Evolutionary conservation across 805 yeast genomes (phyloP), one percentile per base, ranked within the genome.

Genomic region (Hanseniaspora vineae): DNA sequence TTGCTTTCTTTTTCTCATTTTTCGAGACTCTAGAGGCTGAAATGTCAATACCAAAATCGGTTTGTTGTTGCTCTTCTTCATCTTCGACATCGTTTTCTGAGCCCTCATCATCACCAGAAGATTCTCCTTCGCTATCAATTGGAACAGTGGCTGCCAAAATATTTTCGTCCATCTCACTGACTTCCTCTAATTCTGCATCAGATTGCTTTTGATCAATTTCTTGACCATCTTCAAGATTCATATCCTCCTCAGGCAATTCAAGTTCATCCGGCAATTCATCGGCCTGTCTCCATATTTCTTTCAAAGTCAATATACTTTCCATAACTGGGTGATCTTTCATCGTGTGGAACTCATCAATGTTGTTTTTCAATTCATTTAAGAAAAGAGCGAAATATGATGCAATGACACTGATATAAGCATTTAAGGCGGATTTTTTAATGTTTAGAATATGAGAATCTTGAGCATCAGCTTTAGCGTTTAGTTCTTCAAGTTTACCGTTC

Each of bases 231-330:
- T 48, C 49, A 51, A 50, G 20, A 18, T 40, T 35, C 10, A 51
- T 47, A 5, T 48, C 57, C 33, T 23, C 6, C 6, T 23, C 29
- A 23, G 29, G 29, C 29, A 23, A 5, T 23, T 23, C 29, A 23
- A 52, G 39, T 31, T 57, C 54, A 35, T 58, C 70, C 13, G 73
- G 75, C 35, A 81, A 59, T 51, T 69, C 76, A 44, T 66, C 71
- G 4, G 94, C 95, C 57, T 84, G 89, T 59, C 92, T 76, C 96
- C 96, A 89, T 15, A 85, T 73, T 58, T 90, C 96, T 54, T 94
- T 75, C 2, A 92, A 73, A 46, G 83, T 79, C 47, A 90, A 67
- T 33, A 90, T 80, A 31, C 83, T 76, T 58, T 85, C 88, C 96
- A 92, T 90, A 1, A 90, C 81, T 2, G 90, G 84, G 54, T 84